Evolutionary conservation across 2,329 filamentous ascomycete species (phyloP), one percentile per base, ranked within the genome.

Genomic region (Colletotrichum zoysiae): DNA sequence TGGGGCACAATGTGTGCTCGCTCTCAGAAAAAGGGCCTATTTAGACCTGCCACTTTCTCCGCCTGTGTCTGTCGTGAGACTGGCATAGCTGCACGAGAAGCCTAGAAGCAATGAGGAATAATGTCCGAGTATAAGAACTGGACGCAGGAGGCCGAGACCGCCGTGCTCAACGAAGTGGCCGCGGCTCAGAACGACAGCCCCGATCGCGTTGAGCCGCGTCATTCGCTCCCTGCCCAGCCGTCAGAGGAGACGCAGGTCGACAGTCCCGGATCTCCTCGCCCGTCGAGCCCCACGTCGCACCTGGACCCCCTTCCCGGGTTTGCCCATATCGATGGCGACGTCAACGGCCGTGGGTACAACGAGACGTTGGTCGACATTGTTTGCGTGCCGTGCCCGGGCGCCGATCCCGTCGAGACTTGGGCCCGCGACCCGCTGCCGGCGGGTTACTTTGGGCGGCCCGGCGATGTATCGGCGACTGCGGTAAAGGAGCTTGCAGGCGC

Each of bases 331-430:
- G 81, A 83, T 51, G 84, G 84, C 42, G 83, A 85, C n/a, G 77
- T 85, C 16, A 77, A 78, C 14, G 83, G 83, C 7, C 73, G 76
- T 3, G 82, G 82, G 3, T 84, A 88, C 74, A 87, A 89, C 70
- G 83, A 88, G 75, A 89, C 87, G 0, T 83, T 80, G 4, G 86
- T 88, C 58, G 87, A 89, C 66, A 80, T 89, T 55, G 81, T 89
- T 50, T 83, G 86, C 7, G 84, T 89, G 7, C 86, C 87, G 0
- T 89, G 87, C 72, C 84, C 87, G 0, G 87, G 86, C 0, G 86
- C 84, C 0, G 84, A 88, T 50, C 81, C 86, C 1, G 77, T 87
- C n/a, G 82, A 85, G 33, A 88, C 86, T 30, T 89, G 87, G 87
- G 85, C 81, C 42, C 82, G 85, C 18, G 85, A 87, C 61, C 85